Evolutionary conservation across 805 yeast species (phyloP).

Genomic region (Sugiyamaella lignohabitans): DNA sequence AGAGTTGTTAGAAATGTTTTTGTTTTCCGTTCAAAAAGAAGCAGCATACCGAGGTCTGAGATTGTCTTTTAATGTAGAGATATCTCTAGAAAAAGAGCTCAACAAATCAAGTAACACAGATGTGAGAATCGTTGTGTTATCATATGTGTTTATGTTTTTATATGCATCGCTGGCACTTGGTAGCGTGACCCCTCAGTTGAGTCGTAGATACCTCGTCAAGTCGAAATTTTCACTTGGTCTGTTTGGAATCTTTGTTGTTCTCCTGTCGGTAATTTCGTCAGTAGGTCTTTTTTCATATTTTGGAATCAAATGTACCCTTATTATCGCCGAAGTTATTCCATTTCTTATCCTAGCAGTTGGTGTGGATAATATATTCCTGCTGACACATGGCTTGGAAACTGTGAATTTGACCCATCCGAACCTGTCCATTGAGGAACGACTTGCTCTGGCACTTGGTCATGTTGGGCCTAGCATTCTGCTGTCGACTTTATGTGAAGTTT

Average conservation of each 20-base stretch:
- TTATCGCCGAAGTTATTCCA: constrained; percentile 95
- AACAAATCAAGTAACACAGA: constrained; percentile 79
- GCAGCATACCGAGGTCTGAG: constrained; percentile 49
- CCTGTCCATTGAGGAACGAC: constrained; percentile 48
- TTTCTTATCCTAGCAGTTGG: constrained; percentile 90
- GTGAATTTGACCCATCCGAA: constrained; percentile 43
- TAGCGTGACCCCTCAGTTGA: constrained; percentile 43
- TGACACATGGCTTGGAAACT: constrained; percentile 68
- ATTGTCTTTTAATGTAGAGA: constrained; percentile 72
- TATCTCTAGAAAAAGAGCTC: constrained; percentile 77
- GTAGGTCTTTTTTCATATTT: constrained; percentile 71
- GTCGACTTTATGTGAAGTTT: constrained; percentile 70
- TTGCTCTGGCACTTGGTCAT: constrained; percentile 57
- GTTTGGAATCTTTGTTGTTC: constrained; percentile 76
- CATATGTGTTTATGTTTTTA: constrained; percentile 79
- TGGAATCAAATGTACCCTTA: constrained; percentile 82
- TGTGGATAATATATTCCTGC: constrained; percentile 86
- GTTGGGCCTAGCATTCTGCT: constrained; percentile 85
- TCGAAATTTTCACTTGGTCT: constrained; percentile 74
- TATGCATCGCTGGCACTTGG: constrained; percentile 82
- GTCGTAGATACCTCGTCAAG: constrained; percentile 27
- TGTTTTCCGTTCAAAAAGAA: constrained; percentile 40
- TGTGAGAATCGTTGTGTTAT: constrained; percentile 56
- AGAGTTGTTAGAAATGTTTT: constrained; percentile 48
- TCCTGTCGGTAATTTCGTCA: constrained; percentile 72